Conservation (phyloP, 768 basidiomycete genomes). For the Lactarius deliciosus region DNA sequence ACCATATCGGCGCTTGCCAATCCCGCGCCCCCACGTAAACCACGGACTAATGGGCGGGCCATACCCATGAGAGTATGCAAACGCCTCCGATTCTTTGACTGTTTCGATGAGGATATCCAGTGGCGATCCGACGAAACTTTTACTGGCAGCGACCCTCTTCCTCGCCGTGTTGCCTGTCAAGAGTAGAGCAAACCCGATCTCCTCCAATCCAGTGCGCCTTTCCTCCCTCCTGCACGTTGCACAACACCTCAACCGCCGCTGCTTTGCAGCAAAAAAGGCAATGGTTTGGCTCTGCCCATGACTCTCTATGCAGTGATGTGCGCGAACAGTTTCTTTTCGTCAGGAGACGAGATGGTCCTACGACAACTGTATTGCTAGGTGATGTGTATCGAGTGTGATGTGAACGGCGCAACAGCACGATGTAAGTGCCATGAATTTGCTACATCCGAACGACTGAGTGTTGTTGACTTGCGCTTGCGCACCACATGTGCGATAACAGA, state of each 20-base stretch:
- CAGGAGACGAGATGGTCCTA: neutral
- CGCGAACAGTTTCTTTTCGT: neutral
- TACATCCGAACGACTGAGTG: neutral
- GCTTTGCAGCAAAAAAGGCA: neutral
- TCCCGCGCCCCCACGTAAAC: neutral
- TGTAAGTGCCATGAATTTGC: slow-evolving; percentile 4
- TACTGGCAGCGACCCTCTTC: neutral
- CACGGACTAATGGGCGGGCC: neutral
- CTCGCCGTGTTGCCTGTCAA: neutral
- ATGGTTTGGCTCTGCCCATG: slow-evolving; percentile 6
- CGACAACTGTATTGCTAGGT: slow-evolving; percentile 5
- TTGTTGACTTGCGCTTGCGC: neutral
- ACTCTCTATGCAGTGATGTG: slow-evolving; percentile 13
- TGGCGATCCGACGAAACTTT: neutral
- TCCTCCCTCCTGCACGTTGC: neutral
- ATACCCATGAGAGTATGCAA: neutral
- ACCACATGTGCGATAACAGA: slow-evolving; percentile 17
- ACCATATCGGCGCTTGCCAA: too few species aligned
- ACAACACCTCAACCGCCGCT: neutral
- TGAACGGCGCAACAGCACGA: slow-evolving; percentile 22
- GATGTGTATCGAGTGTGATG: slow-evolving; percentile 22
- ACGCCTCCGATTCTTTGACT: neutral
- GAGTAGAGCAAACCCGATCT: neutral
- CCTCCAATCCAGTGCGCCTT: neutral
- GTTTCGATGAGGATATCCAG: neutral